These are phyloP conservation scores for Coniella vitis DNA, from an alignment of 2,329 filamentous ascomycete species.

Conservation along the genomic window DNA sequence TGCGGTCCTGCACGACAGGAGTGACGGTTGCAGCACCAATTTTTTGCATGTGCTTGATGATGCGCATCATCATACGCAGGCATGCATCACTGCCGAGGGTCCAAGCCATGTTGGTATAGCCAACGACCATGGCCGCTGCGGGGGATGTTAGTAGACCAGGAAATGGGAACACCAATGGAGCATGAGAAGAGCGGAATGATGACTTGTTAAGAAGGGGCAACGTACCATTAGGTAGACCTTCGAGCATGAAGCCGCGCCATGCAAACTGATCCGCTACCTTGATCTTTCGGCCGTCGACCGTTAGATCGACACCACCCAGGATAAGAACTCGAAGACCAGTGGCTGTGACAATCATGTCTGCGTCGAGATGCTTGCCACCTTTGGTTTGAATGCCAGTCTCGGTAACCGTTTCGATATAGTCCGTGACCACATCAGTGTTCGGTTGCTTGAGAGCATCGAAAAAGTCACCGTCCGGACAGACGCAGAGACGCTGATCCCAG, in stretches of 20 bases:
- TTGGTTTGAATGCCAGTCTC: constrained; percentile 39
- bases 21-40: constrained; percentile 17
- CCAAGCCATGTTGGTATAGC: constrained; percentile 62
- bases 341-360: constrained; percentile 64
- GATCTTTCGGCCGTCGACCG: constrained; percentile 47
- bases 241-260: constrained; percentile 61
- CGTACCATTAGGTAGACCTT: constrained; percentile 54
- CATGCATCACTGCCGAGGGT: constrained; percentile 57
- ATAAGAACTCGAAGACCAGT: constrained; percentile 58
- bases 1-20: constrained; percentile 10
- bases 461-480: constrained; percentile 53
- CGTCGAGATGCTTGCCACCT: constrained; percentile 44
- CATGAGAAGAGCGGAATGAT: too few species aligned
- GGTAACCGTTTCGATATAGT: constrained; percentile 44
- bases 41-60: constrained; percentile 42
- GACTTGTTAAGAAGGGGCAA: too few species aligned
- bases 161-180: not conserved
- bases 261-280: constrained; percentile 44
- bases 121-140: constrained; percentile 45
- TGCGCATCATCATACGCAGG: constrained; percentile 38
- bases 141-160: not conserved
- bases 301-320: constrained; percentile 44
- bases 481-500: constrained; percentile 70
- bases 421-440: constrained; percentile 44
- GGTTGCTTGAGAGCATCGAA: constrained; percentile 39